Conservation (phyloP, 2,329 filamentous ascomycete species). For the Grosmannia huntii region DNA sequence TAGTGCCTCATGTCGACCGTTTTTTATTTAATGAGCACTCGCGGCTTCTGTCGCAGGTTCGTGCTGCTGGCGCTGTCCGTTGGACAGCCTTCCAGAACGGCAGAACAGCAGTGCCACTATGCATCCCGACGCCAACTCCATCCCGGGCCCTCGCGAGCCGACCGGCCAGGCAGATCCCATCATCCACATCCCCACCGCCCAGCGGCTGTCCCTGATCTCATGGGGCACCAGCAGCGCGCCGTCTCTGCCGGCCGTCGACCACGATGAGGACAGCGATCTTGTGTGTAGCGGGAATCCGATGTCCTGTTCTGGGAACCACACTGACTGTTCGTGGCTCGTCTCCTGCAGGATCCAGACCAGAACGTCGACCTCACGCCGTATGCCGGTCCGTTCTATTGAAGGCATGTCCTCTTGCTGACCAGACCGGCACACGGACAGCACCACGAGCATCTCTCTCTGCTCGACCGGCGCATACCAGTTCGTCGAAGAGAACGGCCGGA, state of each 20-base stretch:
- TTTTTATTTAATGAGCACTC: no score
- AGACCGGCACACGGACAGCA: not conserved
- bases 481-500: conserved; percentile 5
- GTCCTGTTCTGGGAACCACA: not conserved
- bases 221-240: conserved; percentile 1
- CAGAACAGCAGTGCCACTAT: no score
- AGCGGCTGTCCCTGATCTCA: not conserved
- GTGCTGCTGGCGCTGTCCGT: not conserved
- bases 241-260: no score
- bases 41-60: not conserved
- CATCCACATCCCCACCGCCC: conserved; percentile 4
- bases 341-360: not conserved
- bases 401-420: no score
- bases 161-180: not conserved
- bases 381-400: not conserved
- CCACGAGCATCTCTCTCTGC: conserved; percentile 4
- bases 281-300: not conserved
- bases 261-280: no score
- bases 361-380: not conserved
- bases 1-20: no score
- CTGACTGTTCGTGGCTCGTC: no score
- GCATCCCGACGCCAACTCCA: not conserved
- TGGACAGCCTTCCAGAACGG: not conserved
- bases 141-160: not conserved
- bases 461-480: conserved; percentile 4